Base-by-base conservation (phyloP, 306 rosid species). In the Cicer yamashitae region DNA sequence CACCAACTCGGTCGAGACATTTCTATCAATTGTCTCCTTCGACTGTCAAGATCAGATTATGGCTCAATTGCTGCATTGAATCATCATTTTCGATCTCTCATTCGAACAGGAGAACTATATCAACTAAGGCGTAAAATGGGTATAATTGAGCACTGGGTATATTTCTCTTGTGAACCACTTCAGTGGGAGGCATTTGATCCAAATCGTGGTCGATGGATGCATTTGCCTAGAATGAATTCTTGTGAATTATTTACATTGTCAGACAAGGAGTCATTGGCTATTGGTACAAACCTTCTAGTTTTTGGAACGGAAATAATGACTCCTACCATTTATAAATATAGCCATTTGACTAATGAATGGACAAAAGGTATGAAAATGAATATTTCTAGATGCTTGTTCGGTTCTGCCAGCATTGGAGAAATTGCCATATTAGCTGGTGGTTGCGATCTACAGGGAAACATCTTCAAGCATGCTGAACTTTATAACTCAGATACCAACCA, bases 141-240 rank as follows among this genome's bases (percentile, higher is more conserved):
- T 1, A 66, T 88, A 7, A 65, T 80, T 1, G 96, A 92, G 62
- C 84, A 88, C 70, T 92, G 96, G 96, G 79, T 87, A 74, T 92
- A 92, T 81, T 88, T 92, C 73, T 90, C 97, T n/a, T 88, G 91
- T 70, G 58, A 57, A 38, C 75, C 82, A 64, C 79, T 77, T 41
- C 84, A 86, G 43, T 92, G 97, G 96, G 86, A 84, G 40, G 94
- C 89, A 51, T 90, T 80, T 69, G 92, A 90, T 88, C 96, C 97
- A 8, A 73, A 40, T 58, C 43, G 69, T 1, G 43, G 62, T 4
- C 86, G 81, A 14, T 90, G 92, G 92, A 86, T 92, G 91, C 48
- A 69, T 10, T 51, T 92, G 67, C 97, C 94, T 48, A 71, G 7
- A 72, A 82, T 92, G 90, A 61, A 79, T 40, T 71, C 75, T 22